phyloP scores from a whole-genome alignment of 1,139 yeast species.

The Starmera stellimalicola region DNA sequence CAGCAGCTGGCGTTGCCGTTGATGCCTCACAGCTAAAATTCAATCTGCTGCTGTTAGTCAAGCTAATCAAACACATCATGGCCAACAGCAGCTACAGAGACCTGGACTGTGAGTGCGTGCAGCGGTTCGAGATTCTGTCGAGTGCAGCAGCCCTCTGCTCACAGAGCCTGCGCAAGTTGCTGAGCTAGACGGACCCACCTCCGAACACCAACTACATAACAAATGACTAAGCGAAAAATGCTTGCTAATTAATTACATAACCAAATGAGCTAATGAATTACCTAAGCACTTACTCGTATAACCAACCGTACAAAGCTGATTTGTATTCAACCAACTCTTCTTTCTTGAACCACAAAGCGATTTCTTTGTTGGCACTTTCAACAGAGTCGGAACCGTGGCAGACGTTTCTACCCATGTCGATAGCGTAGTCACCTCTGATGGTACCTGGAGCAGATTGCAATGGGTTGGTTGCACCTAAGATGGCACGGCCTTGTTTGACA shows the following conservation, averaged over 20 bases:
- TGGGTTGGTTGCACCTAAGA: constrained; percentile 99
- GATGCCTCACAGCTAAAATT: too few relatives aligned
- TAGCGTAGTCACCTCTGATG: constrained; percentile 95
- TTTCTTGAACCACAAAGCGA: constrained; percentile 94
- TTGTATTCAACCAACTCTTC: constrained; percentile 94
- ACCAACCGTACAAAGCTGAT: constrained; percentile 77
- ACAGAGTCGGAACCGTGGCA: constrained; percentile 99
- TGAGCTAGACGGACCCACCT: background rate
- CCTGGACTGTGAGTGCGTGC: background rate
- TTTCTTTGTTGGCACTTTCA: constrained; percentile 95
- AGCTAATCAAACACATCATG: background rate
- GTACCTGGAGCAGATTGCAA: constrained; percentile 96
- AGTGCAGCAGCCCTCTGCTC: too few relatives aligned
- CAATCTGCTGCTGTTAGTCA: background rate
- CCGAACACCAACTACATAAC: background rate
- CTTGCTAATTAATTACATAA: background rate
- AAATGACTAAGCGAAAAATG: too few relatives aligned
- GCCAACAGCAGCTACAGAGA: background rate
- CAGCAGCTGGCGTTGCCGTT: too few relatives aligned
- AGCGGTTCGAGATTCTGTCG: too few relatives aligned
- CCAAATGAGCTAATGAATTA: too few relatives aligned
- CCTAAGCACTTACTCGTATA: constrained; percentile 66
- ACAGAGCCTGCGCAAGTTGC: constrained; percentile 1
- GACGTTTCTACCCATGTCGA: constrained; percentile 99
- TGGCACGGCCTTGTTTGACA: constrained; percentile 96